Base-by-base conservation (phyloP, 306 rosid species). In the Cicer yamashitae region DNA sequence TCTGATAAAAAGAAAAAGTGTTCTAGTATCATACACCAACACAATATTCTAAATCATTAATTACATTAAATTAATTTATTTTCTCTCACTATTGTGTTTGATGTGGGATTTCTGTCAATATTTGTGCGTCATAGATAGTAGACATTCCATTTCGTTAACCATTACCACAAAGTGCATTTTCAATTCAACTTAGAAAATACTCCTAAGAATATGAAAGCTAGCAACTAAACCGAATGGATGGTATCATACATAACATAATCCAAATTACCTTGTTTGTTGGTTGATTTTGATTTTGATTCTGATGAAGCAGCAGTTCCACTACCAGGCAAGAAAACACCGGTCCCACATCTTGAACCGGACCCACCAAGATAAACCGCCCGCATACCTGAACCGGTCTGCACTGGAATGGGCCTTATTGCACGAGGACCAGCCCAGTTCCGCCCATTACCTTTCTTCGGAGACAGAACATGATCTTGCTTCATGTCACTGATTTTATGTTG, bases 281-380 rank as follows among this genome's bases (percentile, higher is more conserved):
- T 84, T 84, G 44, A 48, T 77, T 39, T 57, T 78, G 7, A 69
- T 77, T 25, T 25, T 64, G 79, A 58, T 43, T 81, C 65, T 2
- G 85, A 50, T 12, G 85, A 70, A 45, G 81, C 11, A 22, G 11
- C 22, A 41, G 92, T 86, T 56, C 76, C 82, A 15, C 14, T 48
- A 61, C 85, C 81, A 6, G 88, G 88, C 76, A 94, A 79, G 86
- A 92, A 94, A 4, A 94, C 97, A 0, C 99, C 99, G 1, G 99
- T 94, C 60, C 99, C 99, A 50, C 76, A 51, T 67, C 69, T 79
- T 0, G 85, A 66, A 43, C 73, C 82, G 17, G 92, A 53, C 41
- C 86, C 82, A 8, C 82, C 86, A 0, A 80, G 75, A 54, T 83
- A 90, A 34, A 81, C 56, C 2, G 87, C 85, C 25, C 80, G 52